phyloP scores from a whole-genome alignment of 73 alveolate species.

The Paramecium biaurelia region DNA sequence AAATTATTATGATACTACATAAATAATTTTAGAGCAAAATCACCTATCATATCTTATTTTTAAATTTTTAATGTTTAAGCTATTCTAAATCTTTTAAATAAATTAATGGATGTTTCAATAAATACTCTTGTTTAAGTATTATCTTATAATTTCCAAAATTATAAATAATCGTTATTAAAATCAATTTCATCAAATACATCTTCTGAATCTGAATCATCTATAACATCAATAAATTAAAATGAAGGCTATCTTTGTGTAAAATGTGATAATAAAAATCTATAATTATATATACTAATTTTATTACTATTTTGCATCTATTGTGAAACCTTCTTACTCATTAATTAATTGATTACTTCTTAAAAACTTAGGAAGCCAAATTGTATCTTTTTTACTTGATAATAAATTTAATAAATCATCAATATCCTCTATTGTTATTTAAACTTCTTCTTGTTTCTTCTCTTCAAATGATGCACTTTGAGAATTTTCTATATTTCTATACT shows the following conservation, averaged over 20 bases:
- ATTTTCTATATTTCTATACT: not conserved
- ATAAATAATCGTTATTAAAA: not conserved
- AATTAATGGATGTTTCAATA: not conserved
- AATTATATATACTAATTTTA: not conserved
- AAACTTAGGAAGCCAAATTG: not conserved
- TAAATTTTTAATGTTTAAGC: not conserved
- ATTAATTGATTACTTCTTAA: slow-evolving; percentile 1
- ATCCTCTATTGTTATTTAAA: slow-evolving; percentile 24
- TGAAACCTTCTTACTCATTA: not conserved
- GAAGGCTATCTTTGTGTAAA: slow-evolving; percentile 38
- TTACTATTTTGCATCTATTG: slow-evolving; percentile 45
- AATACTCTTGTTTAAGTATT: slow-evolving; percentile 27
- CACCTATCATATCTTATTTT: not conserved
- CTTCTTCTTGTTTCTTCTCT: not conserved
- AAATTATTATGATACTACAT: not conserved
- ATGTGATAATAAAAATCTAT: slow-evolving; percentile 19
- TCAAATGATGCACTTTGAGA: not conserved
- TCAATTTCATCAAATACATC: not conserved
- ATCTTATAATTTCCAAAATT: not conserved
- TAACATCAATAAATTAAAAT: not conserved
- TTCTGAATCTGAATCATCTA: not conserved
- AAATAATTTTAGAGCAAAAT: not conserved
- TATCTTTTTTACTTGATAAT: not conserved
- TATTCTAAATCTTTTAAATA: not conserved
- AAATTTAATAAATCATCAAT: slow-evolving; percentile 25